phyloP scores from a whole-genome alignment of 305 asterid species.

The Stenogyne calaminthoides region DNA sequence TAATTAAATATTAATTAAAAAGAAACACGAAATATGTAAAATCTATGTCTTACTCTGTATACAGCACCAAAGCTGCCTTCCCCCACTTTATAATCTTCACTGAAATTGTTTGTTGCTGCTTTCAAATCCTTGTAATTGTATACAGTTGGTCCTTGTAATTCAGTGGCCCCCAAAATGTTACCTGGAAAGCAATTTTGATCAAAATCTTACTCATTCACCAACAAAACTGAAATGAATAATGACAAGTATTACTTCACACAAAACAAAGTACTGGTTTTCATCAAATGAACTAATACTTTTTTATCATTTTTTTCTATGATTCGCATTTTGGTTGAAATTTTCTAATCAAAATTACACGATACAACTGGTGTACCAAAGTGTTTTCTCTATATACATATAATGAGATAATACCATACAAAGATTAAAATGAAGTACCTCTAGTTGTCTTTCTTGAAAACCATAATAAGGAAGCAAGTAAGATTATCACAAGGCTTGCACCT shows the following conservation, averaged over 20 bases:
- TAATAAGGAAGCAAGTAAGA: slow-evolving; percentile 40
- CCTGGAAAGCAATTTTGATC: not conserved
- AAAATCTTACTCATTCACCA: no score
- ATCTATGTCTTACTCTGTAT: slow-evolving; percentile 50
- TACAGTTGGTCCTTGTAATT: slow-evolving; percentile 65
- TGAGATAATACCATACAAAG: slow-evolving; percentile 39
- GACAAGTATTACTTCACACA: no score
- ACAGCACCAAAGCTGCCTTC: slow-evolving; percentile 83
- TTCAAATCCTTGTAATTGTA: slow-evolving; percentile 65
- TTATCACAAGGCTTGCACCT: slow-evolving; percentile 55
- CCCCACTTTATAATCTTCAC: slow-evolving; percentile 70
- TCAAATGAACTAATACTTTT: no score
- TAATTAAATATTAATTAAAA: not conserved
- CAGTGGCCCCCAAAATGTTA: slow-evolving; percentile 70
- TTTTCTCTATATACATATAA: not conserved
- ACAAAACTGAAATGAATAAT: no score
- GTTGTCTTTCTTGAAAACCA: slow-evolving; percentile 54
- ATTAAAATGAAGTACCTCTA: slow-evolving; percentile 20
- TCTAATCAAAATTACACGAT: no score
- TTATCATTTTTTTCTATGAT: no score
- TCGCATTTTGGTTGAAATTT: no score
- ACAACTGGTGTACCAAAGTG: no score
- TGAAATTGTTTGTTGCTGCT: slow-evolving; percentile 66
- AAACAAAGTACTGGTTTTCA: no score
- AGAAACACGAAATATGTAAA: not conserved